Evolutionary conservation across 345 rosid genomes (phyloP).

Genomic region (Hypericum androsaemum): DNA sequence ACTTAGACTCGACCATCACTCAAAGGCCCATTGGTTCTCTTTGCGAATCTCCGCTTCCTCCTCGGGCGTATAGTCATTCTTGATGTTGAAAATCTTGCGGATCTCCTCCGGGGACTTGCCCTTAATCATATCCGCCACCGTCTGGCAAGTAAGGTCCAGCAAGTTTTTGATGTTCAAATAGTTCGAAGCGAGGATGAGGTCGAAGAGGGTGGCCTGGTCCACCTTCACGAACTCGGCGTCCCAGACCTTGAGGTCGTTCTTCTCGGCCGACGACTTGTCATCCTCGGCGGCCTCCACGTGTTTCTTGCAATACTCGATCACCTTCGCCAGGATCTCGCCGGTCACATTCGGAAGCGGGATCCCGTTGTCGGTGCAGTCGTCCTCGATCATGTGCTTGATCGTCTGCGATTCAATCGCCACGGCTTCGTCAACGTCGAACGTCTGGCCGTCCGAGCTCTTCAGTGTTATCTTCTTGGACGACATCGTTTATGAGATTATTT

Average conservation of each 20-base stretch:
- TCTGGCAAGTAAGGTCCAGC: not conserved
- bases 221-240: not conserved
- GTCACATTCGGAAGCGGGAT: not conserved
- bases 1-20: no score
- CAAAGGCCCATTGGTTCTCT: no score
- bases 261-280: not conserved
- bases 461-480: not conserved
- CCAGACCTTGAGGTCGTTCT: not conserved
- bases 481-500: no score
- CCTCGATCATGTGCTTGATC: slow-evolving; percentile 1
- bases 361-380: not conserved
- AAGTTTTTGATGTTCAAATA: not conserved
- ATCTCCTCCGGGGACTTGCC: not conserved
- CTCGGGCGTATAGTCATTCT: not conserved
- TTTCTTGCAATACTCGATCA: slow-evolving; percentile 1
- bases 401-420: not conserved
- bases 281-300: not conserved
- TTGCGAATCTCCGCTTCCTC: not conserved
- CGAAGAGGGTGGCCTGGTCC: not conserved
- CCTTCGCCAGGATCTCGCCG: not conserved
- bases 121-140: not conserved
- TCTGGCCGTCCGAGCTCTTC: slow-evolving; percentile 1
- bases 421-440: not conserved
- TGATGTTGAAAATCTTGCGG: not conserved
- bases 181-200: not conserved